These are phyloP conservation scores for Hypericum perforatum DNA, from an alignment of 345 rosid genomes.

Conservation along the genomic window DNA sequence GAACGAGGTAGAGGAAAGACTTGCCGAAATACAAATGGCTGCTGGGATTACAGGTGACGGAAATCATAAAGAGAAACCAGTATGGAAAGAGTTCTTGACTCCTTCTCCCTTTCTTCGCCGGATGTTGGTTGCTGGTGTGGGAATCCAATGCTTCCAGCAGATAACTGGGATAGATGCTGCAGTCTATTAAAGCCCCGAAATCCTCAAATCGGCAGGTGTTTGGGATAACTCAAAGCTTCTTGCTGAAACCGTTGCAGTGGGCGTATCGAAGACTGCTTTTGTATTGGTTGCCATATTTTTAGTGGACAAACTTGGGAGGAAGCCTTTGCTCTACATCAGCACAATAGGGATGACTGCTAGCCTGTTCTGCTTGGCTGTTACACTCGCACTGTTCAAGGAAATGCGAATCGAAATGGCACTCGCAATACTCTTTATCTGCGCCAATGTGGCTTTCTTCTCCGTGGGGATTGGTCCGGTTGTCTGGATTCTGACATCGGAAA, in stretches of 20 bases:
- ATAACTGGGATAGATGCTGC: conserved; percentile 73
- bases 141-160: conserved; percentile 89
- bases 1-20: conserved; percentile 65
- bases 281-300: conserved; percentile 59
- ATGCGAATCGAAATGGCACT: conserved; percentile 35
- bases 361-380: conserved; percentile 44
- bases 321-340: conserved; percentile 71
- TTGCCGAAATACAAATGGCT: conserved; percentile 59
- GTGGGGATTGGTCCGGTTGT: conserved; percentile 75
- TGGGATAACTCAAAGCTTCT: conserved; percentile 46
- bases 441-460: conserved; percentile 74
- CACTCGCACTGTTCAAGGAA: conserved; percentile 43
- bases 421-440: conserved; percentile 51
- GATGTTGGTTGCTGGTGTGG: conserved; percentile 67
- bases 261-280: conserved; percentile 53
- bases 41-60: conserved; percentile 36
- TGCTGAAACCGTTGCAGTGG: conserved; percentile 69
- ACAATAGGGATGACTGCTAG: conserved; percentile 77
- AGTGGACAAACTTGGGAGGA: conserved; percentile 58
- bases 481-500: conserved; percentile 79
- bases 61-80: conserved; percentile 50
- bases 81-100: conserved; percentile 64
- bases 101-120: conserved; percentile 61
- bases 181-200: conserved; percentile 77
- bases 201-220: conserved; percentile 56